Conservation (phyloP, 257 asterid species). For the Gardenia jasminoides region DNA sequence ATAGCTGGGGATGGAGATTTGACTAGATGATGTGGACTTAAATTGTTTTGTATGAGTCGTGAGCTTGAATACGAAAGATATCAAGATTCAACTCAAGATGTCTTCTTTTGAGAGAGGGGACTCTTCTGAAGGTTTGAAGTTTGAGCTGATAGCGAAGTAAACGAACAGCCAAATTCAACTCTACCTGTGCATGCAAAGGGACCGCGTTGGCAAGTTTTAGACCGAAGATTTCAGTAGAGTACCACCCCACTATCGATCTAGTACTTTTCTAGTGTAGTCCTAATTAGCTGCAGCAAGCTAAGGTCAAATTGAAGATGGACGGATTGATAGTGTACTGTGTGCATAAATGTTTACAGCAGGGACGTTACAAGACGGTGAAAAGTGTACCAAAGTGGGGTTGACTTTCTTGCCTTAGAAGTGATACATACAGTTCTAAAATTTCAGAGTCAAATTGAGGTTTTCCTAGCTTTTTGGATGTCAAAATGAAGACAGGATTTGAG, state of each 20-base stretch:
- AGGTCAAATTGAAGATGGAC: constrained; percentile 7
- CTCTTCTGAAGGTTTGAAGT: not conserved
- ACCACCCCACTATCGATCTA: not conserved
- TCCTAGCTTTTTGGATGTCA: not conserved
- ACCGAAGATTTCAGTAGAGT: not conserved
- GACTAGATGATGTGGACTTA: constrained; percentile 16
- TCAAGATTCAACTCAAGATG: not conserved
- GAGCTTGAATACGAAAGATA: constrained; percentile 10
- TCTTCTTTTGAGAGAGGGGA: constrained; percentile 1
- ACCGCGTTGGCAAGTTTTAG: constrained; percentile 4
- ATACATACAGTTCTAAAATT: not conserved
- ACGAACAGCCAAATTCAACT: constrained; percentile 14
- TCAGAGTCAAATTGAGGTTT: not conserved
- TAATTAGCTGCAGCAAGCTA: not conserved
- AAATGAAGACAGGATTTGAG: not conserved
- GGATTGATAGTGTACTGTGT: not conserved
- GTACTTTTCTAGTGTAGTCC: not conserved
- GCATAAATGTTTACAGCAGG: not conserved
- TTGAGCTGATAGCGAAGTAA: not conserved
- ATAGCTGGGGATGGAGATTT: constrained; percentile 9
- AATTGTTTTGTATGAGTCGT: not conserved
- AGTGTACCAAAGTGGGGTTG: not conserved
- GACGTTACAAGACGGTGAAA: constrained; percentile 1
- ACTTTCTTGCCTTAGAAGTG: constrained; percentile 4
- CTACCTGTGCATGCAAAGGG: constrained; percentile 19